A percentile compares a stretch with the other conserved stretches of the same genome.
These are phyloP conservation scores for Brassica juncea DNA, from an alignment of 345 rosid species.

Conservation along the genomic window DNA sequence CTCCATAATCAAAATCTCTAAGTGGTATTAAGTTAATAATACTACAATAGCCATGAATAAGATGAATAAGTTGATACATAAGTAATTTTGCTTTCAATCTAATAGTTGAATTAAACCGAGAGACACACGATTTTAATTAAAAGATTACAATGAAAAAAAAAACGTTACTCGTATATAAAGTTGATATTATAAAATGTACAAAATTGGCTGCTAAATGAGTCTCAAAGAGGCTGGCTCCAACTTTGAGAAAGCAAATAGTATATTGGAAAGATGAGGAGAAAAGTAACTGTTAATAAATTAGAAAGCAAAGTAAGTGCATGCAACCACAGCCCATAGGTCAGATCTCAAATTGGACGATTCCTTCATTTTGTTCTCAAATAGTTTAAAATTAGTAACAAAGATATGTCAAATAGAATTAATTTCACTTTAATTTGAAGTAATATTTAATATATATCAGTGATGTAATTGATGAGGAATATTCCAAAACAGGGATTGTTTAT, in stretches of 20 bases:
- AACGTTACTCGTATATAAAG: neutral
- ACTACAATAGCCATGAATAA: neutral
- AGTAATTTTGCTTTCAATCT: neutral
- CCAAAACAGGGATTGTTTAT: conserved; percentile 26
- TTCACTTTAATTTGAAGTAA: conserved; percentile 21
- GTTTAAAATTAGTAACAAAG: conserved; percentile 11
- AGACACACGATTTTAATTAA: neutral
- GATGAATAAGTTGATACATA: neutral
- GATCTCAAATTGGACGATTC: conserved; percentile 35
- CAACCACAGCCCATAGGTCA: conserved; percentile 29
- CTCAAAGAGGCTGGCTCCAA: conserved; percentile 29
- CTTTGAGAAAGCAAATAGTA: conserved; percentile 14
- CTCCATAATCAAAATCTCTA: neutral
- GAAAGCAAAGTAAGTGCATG: conserved; percentile 34
- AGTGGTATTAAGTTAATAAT: neutral
- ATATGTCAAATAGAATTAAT: conserved; percentile 26
- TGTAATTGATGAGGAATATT: conserved; percentile 37
- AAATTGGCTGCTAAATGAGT: conserved; percentile 28
- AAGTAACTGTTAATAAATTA: conserved; percentile 19
- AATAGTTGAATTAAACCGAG: neutral
- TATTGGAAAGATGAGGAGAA: conserved; percentile 35
- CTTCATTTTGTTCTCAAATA: neutral
- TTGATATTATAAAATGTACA: neutral
- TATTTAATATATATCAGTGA: conserved; percentile 21
- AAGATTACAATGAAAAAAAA: neutral